Conservation (phyloP, 805 yeast genomes). For the Metschnikowia continentalis region DNA sequence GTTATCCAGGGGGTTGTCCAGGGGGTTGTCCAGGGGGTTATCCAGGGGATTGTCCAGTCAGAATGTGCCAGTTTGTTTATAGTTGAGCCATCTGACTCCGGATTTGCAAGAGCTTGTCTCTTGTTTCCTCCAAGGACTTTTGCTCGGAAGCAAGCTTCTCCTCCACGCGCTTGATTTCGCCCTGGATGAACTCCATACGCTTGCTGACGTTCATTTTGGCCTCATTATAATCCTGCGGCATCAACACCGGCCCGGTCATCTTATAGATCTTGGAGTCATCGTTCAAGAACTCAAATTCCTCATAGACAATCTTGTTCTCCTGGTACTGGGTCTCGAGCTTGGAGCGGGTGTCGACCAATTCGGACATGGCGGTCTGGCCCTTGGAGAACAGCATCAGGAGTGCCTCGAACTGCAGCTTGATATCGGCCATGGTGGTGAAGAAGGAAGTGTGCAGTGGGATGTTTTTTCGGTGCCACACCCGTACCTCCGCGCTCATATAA, state of each 20-base stretch:
- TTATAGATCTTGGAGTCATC: constrained; percentile 79
- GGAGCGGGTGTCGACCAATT: constrained; percentile 69
- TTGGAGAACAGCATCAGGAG: constrained; percentile 43
- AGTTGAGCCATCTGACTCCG: constrained; percentile 29
- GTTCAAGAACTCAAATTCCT: constrained; percentile 64
- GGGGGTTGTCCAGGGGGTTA: too few species aligned
- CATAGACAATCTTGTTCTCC: constrained; percentile 85
- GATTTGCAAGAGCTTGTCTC: constrained; percentile 50
- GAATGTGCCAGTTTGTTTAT: too few species aligned
- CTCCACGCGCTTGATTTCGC: constrained; percentile 76
- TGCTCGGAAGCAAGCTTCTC: constrained; percentile 48
- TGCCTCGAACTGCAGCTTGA: constrained; percentile 37
- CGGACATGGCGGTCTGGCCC: constrained; percentile 45
- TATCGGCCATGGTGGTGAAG: constrained; percentile 21
- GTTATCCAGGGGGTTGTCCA: too few species aligned
- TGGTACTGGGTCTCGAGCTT: constrained; percentile 90
- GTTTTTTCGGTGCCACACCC: background rate
- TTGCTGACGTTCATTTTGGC: constrained; percentile 82
- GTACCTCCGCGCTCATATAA: background rate
- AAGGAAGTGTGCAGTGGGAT: background rate
- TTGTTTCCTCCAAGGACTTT: constrained; percentile 52
- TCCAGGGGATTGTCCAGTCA: too few species aligned
- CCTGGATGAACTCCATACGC: constrained; percentile 80
- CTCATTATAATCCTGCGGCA: constrained; percentile 84
- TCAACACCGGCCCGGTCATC: constrained; percentile 84